A percentile compares a stretch with the other conserved stretches of the same genome.
Conservation (phyloP, 164 flowering plant species). For the Liriodendron chinense region DNA sequence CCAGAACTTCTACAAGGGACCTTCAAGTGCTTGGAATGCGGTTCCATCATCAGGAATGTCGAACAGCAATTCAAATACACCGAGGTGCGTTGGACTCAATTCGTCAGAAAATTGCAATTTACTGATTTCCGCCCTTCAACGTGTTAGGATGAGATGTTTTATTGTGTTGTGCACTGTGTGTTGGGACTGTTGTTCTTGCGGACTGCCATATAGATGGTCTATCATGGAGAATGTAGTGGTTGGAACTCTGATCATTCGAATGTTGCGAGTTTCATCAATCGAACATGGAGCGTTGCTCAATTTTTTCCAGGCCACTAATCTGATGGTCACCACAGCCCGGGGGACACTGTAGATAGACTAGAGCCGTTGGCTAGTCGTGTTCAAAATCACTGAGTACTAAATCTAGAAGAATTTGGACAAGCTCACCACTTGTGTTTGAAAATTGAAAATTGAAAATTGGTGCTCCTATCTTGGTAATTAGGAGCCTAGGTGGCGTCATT, state of each 20-base stretch:
- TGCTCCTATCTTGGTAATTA: no score
- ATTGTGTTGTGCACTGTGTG: not conserved
- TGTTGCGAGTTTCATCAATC: not conserved
- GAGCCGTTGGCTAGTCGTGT: no score
- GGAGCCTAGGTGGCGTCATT: no score
- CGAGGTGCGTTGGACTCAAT: slow-evolving; percentile 45
- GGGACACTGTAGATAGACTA: no score
- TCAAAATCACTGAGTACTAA: no score
- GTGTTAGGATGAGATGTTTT: not conserved
- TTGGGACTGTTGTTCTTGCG: not conserved
- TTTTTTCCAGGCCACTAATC: not conserved
- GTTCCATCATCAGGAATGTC: slow-evolving; percentile 66
- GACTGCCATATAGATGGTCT: not conserved
- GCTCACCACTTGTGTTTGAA: no score
- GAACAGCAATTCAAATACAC: slow-evolving; percentile 97
- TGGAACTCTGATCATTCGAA: not conserved
- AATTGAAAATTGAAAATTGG: no score
- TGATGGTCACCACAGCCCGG: not conserved
- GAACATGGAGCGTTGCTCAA: not conserved
- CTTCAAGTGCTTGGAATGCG: slow-evolving; percentile 93
- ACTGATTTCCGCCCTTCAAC: not conserved
- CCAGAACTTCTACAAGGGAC: slow-evolving; percentile 95
- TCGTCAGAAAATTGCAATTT: not conserved
- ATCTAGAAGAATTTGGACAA: no score
- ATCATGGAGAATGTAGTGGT: not conserved